Percentiles rank a stretch among this genome's conserved stretches.
These are phyloP conservation scores for Bothriochloa decipiens DNA, from an alignment of 176 grass and related monocot species.

Conservation along the genomic window DNA sequence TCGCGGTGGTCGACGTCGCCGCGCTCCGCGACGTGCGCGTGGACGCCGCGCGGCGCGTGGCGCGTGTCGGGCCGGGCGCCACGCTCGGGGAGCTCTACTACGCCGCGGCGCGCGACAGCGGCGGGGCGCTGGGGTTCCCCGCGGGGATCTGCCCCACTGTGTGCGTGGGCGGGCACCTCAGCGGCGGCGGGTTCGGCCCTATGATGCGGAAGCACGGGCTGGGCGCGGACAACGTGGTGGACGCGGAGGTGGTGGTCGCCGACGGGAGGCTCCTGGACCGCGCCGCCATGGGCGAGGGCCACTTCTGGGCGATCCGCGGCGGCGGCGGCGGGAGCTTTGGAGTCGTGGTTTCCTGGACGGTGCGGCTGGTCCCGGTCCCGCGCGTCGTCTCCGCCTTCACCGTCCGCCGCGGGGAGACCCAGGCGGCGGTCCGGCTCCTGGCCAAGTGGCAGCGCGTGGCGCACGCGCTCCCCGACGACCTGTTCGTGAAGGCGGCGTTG, in stretches of 20 bases:
- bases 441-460: slow-evolving; percentile 63
- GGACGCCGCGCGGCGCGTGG: too few species aligned
- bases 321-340: slow-evolving; percentile 70
- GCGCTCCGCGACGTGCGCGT: too few species aligned
- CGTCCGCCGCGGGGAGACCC: not conserved
- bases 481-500: slow-evolving; percentile 51
- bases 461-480: slow-evolving; percentile 53
- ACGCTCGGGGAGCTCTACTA: too few species aligned
- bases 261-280: slow-evolving; percentile 50
- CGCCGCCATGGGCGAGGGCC: slow-evolving; percentile 56
- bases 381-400: not conserved
- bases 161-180: slow-evolving; percentile 44
- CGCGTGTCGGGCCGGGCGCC: too few species aligned
- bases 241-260: slow-evolving; percentile 57
- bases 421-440: slow-evolving; percentile 32
- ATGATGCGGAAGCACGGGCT: slow-evolving; percentile 63
- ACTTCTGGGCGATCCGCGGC: slow-evolving; percentile 76
- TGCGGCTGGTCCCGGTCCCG: slow-evolving; percentile 40
- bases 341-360: slow-evolving; percentile 69
- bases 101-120: too few species aligned
- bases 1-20: slow-evolving; percentile 41
- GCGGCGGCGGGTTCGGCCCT: slow-evolving; percentile 61
- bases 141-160: too few species aligned
- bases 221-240: slow-evolving; percentile 63
- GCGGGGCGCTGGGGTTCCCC: too few species aligned